Base-by-base conservation (phyloP, 1,139 yeast species). In the Geotrichum reessii region DNA sequence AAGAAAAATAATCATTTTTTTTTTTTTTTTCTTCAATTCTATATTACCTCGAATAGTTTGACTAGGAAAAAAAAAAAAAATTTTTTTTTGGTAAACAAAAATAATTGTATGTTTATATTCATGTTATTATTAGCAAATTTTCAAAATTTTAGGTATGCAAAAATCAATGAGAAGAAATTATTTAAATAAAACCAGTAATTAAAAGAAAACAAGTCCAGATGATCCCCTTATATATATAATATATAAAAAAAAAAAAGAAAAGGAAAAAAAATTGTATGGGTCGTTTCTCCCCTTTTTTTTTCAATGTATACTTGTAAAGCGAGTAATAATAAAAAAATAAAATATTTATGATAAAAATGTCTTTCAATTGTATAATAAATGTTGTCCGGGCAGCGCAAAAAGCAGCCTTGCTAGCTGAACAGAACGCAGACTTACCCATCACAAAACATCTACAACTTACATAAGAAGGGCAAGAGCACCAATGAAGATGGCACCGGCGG, bases 391-490 rank as follows among this genome's bases (percentile, higher is more conserved):
- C 3, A 12, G n/a, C 42, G 42, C 42, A n/a, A 37, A 14, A 37
- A 12, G 42, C 42, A 37, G 42, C 42, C 42, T 37, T 37, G 42
- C 42, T 12, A 37, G n/a, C 42, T 37, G 42, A 14, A 14, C n/a
- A 37, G 42, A 37, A 37, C 17, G 42, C 42, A 14, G 42, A 37
- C 37, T 5, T 11, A 31, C 42, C 3, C 42, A 14, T 37, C 42
- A 37, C 42, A 37, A 37, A 37, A 37, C 19, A 27, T 50, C 44
- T 50, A 11, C 24, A 25, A 50, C 25, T 50, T 50, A 50, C 53
- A 50, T 14, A 25, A 50, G 7, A 12, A 50, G 47, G 47, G 47
- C 53, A 50, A 40, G 6, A n/a, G 47, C 53, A 40, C 53, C 53
- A 24, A 50, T 9, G 53, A 14, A 47, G 42, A 40, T 28, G 47